Percentiles rank a stretch among this genome's conserved stretches.
Evolutionary conservation across 1,284 basidiomycete species (phyloP).

Genomic region (Boletus sp.): DNA sequence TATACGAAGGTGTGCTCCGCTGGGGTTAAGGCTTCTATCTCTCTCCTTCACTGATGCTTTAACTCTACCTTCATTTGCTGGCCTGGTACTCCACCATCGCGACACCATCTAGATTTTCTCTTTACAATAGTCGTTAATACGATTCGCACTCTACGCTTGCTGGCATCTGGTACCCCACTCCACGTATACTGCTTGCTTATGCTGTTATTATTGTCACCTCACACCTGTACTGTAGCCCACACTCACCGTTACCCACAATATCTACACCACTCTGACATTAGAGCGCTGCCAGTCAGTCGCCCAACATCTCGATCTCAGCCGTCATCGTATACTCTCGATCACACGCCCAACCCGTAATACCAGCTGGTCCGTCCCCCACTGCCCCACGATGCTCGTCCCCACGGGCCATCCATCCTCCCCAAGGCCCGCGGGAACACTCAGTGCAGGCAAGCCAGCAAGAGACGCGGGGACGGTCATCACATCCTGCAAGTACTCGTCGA

Average conservation of each 20-base stretch:
- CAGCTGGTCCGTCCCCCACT: conserved; percentile 83
- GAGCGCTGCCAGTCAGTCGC: not conserved
- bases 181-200: conserved; percentile 13
- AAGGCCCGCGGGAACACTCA: conserved; percentile 61
- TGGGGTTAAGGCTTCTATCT: conserved; percentile 46
- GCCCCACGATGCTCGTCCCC: conserved; percentile 81
- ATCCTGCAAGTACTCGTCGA: conserved; percentile 82
- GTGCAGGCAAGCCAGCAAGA: conserved; percentile 81
- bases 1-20: conserved; percentile 73
- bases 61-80: not conserved
- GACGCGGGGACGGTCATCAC: conserved; percentile 90
- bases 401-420: conserved; percentile 75
- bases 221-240: conserved; percentile 24
- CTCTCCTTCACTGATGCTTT: not conserved
- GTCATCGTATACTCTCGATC: conserved; percentile 34
- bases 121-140: conserved; percentile 17
- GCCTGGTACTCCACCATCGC: not conserved
- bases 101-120: conserved; percentile 19
- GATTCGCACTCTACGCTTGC: not conserved
- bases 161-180: conserved; percentile 12
- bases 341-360: conserved; percentile 55
- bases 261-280: conserved; percentile 20
- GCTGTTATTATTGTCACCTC: conserved; percentile 12
- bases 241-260: conserved; percentile 23
- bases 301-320: not conserved